These are phyloP conservation scores for Fusarium setosum DNA, from an alignment of 2,329 filamentous ascomycete genomes.

Conservation along the genomic window DNA sequence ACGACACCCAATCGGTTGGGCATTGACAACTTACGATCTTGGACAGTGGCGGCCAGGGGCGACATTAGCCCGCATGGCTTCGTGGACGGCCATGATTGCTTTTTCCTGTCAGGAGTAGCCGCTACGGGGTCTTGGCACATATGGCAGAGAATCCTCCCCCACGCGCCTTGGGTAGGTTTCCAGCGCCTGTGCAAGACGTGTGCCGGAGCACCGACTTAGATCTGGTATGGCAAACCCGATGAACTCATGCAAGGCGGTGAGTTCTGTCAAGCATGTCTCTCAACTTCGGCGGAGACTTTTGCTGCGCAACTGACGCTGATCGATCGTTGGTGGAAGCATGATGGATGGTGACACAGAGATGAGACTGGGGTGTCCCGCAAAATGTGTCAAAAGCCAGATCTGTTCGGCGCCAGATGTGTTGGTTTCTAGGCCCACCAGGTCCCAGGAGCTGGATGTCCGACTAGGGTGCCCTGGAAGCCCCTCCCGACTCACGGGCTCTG, in stretches of 20 bases:
- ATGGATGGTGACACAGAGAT: constrained; percentile 46
- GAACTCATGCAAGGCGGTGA: constrained; percentile 36
- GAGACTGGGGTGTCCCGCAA: constrained; percentile 47
- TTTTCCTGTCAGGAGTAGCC: constrained; percentile 36
- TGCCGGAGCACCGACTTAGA: constrained; percentile 17
- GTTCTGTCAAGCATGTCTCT: constrained; percentile 12
- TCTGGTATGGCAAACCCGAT: constrained; percentile 31
- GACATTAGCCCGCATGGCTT: constrained; percentile 31
- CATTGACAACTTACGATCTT: constrained; percentile 40
- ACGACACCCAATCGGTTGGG: constrained; percentile 39
- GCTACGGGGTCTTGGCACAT: constrained; percentile 33
- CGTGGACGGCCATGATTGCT: constrained; percentile 34
- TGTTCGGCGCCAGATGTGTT: constrained; percentile 41
- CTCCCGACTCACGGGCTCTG: constrained; percentile 41
- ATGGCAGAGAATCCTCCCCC: constrained; percentile 32
- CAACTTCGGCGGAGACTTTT: constrained; percentile 25
- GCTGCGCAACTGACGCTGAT: constrained; percentile 24
- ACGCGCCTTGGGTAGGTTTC: constrained; percentile 20
- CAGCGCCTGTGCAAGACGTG: constrained; percentile 12
- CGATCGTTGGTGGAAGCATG: constrained; percentile 36
- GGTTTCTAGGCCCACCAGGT: constrained; percentile 31
- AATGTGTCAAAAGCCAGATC: constrained; percentile 47
- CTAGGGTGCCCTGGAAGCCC: constrained; percentile 39
- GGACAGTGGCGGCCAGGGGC: constrained; percentile 28
- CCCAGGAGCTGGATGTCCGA: constrained; percentile 30